Evolutionary conservation across 2,329 filamentous ascomycete species (phyloP), one percentile per base, ranked within the genome.

Genomic region (Xylaria multiplex): DNA sequence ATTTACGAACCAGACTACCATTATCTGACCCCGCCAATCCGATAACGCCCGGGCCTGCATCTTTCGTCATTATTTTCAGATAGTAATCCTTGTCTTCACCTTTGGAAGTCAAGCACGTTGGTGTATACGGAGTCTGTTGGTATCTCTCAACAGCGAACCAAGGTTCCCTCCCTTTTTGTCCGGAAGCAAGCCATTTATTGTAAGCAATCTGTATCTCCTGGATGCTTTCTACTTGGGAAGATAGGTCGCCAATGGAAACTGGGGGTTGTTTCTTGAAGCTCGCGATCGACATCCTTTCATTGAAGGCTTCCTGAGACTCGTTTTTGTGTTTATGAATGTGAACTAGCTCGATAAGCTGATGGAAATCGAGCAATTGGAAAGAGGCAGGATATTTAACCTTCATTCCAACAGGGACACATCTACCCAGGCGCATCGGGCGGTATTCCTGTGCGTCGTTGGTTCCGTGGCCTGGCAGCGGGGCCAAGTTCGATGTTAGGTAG

Each of bases 331-430:
- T 59, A 16, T 59, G 56, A 9, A 59, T 16, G 13, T 59, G 56
- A 16, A 59, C 56, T 2, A 59, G 45, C 27, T 48, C 43, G 19
- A 59, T 40, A 3, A 9, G 5, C 56, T 24, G 30, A 11, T 48
- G 53, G 13, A 30, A 55, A 19, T 22, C 6, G 13, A 1, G 16
- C 19, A 13, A 16, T 9, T 40, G 8, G 35, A 7, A 35, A 5
- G 2, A 2, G 30, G 27, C 30, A 37, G 56, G 45, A 27, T 49
- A 59, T 1, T n/a, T 24, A 43, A 40, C 30, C 35, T 59, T 49
- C 56, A 59, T 49, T 16, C 56, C 56, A 30, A 59, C 45, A 19
- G 56, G 56, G 6, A 49, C 32, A 37, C 56, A 59, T 49, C 19
- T 49, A 5, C 56, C 56, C 19, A 59, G 43, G 1, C 56, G 56